These are phyloP conservation scores for Miscanthus sacchariflorus DNA, from an alignment of 202 grass and related monocot genomes.

Conservation along the genomic window DNA sequence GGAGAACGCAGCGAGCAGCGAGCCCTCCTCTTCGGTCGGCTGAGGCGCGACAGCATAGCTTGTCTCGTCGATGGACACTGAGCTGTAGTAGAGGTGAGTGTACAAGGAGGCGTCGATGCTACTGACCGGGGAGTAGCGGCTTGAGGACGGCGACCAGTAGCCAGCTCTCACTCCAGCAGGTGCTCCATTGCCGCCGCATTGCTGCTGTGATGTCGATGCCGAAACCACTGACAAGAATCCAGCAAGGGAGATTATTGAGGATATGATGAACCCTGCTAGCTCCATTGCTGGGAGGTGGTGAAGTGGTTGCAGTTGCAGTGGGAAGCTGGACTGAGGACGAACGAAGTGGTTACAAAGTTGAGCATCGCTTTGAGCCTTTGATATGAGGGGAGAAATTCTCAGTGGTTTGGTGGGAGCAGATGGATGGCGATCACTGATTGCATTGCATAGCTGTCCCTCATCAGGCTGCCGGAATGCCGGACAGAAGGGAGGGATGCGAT, in stretches of 20 bases:
- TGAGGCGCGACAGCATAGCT: conserved; percentile 21
- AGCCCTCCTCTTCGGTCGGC: conserved; percentile 29
- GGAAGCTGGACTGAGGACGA: conserved; percentile 14
- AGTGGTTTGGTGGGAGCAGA: conserved; percentile 53
- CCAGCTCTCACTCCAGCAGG: conserved; percentile 59
- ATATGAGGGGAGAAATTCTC: conserved; percentile 44
- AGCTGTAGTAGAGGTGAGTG: conserved; percentile 84
- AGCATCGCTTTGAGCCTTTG: conserved; percentile 35
- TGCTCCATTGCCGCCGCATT: conserved; percentile 13
- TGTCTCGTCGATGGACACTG: conserved; percentile 56
- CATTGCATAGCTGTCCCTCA: conserved; percentile 22
- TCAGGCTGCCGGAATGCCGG: background rate
- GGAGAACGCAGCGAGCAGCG: conserved; percentile 51
- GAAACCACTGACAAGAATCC: conserved; percentile 37
- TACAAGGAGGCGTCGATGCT: conserved; percentile 68
- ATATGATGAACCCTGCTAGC: conserved; percentile 8
- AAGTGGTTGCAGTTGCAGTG: conserved; percentile 10
- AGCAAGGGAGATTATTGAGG: conserved; percentile 39
- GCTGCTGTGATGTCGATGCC: background rate
- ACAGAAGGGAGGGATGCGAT: background rate
- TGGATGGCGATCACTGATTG: conserved; percentile 28
- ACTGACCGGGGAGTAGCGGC: conserved; percentile 58
- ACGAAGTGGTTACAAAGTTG: conserved; percentile 40
- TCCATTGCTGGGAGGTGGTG: conserved; percentile 37
- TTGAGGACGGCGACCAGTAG: conserved; percentile 59